phyloP scores from a whole-genome alignment of 805 yeast species.

The Pichia cephalocereana region DNA sequence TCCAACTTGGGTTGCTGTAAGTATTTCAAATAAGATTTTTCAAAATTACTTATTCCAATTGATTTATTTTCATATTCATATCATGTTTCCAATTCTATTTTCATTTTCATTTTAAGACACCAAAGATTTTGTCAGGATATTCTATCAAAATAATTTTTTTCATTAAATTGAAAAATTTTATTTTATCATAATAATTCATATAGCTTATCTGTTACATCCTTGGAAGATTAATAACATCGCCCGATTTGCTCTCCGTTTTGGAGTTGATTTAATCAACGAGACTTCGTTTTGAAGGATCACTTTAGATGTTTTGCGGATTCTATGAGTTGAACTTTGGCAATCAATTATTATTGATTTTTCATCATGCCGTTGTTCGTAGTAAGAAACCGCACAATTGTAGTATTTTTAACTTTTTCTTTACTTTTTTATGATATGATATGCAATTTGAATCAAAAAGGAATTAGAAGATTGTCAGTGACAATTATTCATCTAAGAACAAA shows the following conservation, averaged over 20 bases:
- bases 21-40: constrained; percentile 42
- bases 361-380: constrained; percentile 58
- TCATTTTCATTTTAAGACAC: not conserved
- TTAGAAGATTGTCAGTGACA: too few species aligned
- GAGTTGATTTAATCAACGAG: constrained; percentile 24
- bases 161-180: constrained; percentile 7
- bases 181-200: constrained; percentile 29
- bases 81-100: constrained; percentile 6
- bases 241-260: constrained; percentile 36
- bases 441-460: too few species aligned
- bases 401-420: not conserved
- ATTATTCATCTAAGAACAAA: not conserved
- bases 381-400: constrained; percentile 46
- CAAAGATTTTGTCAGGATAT: constrained; percentile 87
- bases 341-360: not conserved
- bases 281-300: constrained; percentile 36
- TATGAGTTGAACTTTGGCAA: constrained; percentile 70
- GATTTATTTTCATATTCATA: constrained; percentile 2
- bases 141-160: constrained; percentile 18
- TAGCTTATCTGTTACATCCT: constrained; percentile 90
- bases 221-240: constrained; percentile 77
- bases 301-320: constrained; percentile 41
- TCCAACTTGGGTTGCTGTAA: constrained; percentile 99
- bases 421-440: not conserved
- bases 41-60: not conserved